Percentiles rank a stretch among this genome's conserved stretches.
These are phyloP conservation scores for Microbotryomycetes sp. DNA, from an alignment of 1,284 basidiomycete genomes.

Conservation along the genomic window DNA sequence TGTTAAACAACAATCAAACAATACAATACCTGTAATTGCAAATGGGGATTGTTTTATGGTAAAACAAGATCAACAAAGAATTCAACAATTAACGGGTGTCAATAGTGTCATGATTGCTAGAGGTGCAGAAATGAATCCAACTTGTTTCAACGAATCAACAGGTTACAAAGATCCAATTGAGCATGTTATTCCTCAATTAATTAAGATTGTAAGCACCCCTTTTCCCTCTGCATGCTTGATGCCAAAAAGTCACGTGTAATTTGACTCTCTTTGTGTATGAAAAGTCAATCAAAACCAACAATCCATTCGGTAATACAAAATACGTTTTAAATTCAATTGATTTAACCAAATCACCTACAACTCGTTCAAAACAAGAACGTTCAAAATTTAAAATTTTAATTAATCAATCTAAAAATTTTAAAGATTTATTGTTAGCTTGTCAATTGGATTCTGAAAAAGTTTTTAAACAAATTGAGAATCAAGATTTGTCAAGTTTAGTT, in stretches of 20 bases:
- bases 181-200: constrained; percentile 66
- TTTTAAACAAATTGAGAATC: constrained; percentile 1
- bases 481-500: constrained; percentile 22
- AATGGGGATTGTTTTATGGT: constrained; percentile 87
- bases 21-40: constrained; percentile 73
- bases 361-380: constrained; percentile 9
- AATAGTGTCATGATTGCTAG: constrained; percentile 93
- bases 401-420: constrained; percentile 59
- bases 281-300: constrained; percentile 47
- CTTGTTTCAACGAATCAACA: constrained; percentile 62
- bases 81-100: constrained; percentile 76
- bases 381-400: constrained; percentile 52
- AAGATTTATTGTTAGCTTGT: constrained; percentile 55
- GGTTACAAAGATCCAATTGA: constrained; percentile 64
- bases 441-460: constrained; percentile 39
- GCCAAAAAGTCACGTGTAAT: background rate
- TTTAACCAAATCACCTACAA: constrained; percentile 49
- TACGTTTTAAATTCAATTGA: constrained; percentile 63
- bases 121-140: constrained; percentile 86
- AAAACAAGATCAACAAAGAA: constrained; percentile 67
- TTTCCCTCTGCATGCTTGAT: background rate
- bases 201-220: constrained; percentile 58
- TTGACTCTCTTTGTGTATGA: too few species aligned
- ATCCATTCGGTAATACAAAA: constrained; percentile 78
- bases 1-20: constrained; percentile 52